A percentile compares a stretch with the other conserved stretches of the same genome.
phyloP scores from a whole-genome alignment of 2,329 filamentous ascomycete species.

The Amylocarpus encephaloides region DNA sequence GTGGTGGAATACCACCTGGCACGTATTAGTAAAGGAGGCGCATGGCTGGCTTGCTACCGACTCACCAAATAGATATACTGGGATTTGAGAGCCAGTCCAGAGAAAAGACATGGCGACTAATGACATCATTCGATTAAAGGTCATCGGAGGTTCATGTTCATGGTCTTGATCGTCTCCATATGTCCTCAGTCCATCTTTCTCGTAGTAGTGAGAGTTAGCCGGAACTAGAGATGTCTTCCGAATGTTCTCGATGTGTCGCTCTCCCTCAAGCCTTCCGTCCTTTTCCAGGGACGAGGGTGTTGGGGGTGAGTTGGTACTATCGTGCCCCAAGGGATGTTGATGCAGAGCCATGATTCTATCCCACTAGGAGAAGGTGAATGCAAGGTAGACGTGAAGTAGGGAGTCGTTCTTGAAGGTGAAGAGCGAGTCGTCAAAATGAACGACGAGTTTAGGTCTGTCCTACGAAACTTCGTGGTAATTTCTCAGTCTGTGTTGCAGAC shows the following conservation, averaged over 20 bases:
- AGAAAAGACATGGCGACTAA: constrained; percentile 53
- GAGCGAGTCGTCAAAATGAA: no score
- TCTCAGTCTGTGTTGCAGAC: not conserved
- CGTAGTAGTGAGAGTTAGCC: constrained; percentile 18
- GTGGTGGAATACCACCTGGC: constrained; percentile 40
- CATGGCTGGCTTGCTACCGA: constrained; percentile 2
- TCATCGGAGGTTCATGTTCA: constrained; percentile 42
- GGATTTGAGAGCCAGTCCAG: constrained; percentile 56
- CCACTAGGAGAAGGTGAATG: no score
- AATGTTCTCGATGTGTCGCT: constrained; percentile 19
- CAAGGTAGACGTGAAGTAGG: no score
- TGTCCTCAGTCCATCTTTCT: constrained; percentile 34
- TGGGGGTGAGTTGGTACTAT: not conserved
- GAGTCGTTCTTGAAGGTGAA: no score
- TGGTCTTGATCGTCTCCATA: constrained; percentile 42
- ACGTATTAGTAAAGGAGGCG: not conserved
- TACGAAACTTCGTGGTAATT: no score
- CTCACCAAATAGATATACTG: constrained; percentile 44
- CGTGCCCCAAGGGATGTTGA: not conserved
- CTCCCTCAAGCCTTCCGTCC: not conserved
- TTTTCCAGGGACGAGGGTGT: constrained; percentile 21
- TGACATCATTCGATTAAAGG: constrained; percentile 52
- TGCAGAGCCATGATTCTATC: not conserved
- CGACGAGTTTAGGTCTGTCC: no score
- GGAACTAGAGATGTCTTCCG: constrained; percentile 23